phyloP scores from a whole-genome alignment of 768 basidiomycete genomes.

The Coprinellus aureogranulatus region DNA sequence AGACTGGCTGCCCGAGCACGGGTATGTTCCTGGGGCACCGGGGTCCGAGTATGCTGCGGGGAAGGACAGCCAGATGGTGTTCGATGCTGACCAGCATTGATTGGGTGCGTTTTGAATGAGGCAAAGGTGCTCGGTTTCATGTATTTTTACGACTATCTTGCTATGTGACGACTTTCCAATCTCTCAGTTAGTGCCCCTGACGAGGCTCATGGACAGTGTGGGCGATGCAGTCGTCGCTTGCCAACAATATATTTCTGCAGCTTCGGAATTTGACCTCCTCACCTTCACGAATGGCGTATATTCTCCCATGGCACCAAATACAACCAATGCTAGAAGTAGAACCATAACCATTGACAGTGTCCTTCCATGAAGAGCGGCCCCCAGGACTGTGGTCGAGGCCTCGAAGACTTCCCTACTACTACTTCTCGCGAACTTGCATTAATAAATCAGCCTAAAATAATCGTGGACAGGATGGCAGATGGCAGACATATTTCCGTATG shows the following conservation, averaged over 20 bases:
- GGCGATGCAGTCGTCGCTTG: too few relatives aligned
- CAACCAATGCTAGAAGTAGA: neutral
- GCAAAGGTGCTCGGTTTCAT: too few relatives aligned
- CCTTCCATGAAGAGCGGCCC: neutral
- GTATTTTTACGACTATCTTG: too few relatives aligned
- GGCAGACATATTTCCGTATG: constrained; percentile 2
- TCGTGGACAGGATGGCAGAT: neutral
- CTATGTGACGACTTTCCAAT: too few relatives aligned
- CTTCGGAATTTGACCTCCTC: too few relatives aligned
- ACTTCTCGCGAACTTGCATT: neutral
- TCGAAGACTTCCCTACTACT: neutral
- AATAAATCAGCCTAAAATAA: neutral
- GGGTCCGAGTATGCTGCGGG: constrained; percentile 38
- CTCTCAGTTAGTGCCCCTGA: too few relatives aligned
- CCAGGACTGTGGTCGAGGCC: neutral
- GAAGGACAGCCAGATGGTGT: constrained; percentile 57
- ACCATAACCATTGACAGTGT: constrained; percentile 1
- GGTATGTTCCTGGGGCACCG: constrained; percentile 77
- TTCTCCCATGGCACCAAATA: neutral
- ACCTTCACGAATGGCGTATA: constrained; percentile 5
- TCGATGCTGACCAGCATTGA: constrained; percentile 58
- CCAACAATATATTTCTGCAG: too few relatives aligned
- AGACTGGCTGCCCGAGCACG: constrained; percentile 72
- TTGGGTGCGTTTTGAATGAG: too few relatives aligned
- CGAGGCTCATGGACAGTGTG: too few relatives aligned